Conservation (phyloP, 2,329 filamentous ascomycete species). For the Parascedosporium putredinis region DNA sequence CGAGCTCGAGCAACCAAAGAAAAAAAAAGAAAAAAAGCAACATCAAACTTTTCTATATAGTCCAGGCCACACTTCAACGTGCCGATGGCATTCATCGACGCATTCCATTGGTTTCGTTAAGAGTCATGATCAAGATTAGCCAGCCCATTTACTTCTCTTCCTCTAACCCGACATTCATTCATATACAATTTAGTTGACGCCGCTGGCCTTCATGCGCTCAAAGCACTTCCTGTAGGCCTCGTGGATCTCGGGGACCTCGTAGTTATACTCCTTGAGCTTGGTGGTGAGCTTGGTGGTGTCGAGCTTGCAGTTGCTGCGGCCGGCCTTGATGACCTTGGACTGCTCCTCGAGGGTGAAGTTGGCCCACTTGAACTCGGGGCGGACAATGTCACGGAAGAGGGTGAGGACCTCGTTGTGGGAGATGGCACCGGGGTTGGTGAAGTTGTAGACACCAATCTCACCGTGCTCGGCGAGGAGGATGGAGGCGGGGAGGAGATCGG, state of each 20-base stretch:
- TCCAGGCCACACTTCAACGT: background rate
- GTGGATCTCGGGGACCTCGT: constrained; percentile 50
- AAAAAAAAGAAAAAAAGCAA: too few relatives aligned
- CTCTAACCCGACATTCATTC: constrained; percentile 1
- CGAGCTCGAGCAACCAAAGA: too few relatives aligned
- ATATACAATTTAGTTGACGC: constrained; percentile 41
- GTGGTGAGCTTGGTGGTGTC: constrained; percentile 51
- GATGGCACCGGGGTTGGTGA: constrained; percentile 60
- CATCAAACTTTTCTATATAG: background rate
- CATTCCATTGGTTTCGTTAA: background rate
- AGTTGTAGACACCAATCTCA: constrained; percentile 57
- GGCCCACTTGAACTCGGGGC: constrained; percentile 49
- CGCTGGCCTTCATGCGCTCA: constrained; percentile 49
- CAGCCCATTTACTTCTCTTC: background rate
- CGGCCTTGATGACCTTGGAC: constrained; percentile 56
- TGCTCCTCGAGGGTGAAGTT: constrained; percentile 59
- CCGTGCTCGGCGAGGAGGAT: constrained; percentile 49
- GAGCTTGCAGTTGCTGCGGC: constrained; percentile 54
- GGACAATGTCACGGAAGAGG: constrained; percentile 53
- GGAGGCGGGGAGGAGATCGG: constrained; percentile 51
- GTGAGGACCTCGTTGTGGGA: constrained; percentile 59
- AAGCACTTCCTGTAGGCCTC: constrained; percentile 52
- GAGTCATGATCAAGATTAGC: background rate
- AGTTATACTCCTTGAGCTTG: constrained; percentile 49
- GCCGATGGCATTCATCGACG: too few relatives aligned